A percentile compares a stretch with the other conserved stretches of the same genome.
phyloP scores from a whole-genome alignment of 2,329 filamentous ascomycete species.

The Gaeumannomyces sp. region DNA sequence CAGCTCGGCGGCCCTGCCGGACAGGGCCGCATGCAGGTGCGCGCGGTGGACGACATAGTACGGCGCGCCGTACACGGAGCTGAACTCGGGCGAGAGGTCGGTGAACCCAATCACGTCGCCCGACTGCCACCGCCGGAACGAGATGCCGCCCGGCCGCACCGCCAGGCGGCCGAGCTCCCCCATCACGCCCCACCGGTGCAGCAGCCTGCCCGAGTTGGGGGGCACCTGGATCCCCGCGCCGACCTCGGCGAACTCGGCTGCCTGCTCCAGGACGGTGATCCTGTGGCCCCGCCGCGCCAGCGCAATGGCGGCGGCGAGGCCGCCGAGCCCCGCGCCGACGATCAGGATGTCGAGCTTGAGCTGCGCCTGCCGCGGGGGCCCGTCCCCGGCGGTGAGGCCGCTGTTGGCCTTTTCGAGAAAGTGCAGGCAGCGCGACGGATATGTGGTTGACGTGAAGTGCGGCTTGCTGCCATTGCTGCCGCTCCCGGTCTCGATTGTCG shows the following conservation, averaged over 20 bases:
- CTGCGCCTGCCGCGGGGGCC: slow-evolving; percentile 4
- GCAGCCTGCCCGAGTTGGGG: slow-evolving; percentile 25
- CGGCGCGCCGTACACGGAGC: slow-evolving; percentile 21
- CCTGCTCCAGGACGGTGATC: slow-evolving; percentile 30
- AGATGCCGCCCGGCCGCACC: slow-evolving; percentile 25
- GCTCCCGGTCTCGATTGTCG: too few relatives aligned
- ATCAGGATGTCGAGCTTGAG: slow-evolving; percentile 22
- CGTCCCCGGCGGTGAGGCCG: too few relatives aligned
- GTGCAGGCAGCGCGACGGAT: too few relatives aligned
- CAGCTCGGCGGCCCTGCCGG: slow-evolving; percentile 19
- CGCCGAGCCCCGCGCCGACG: slow-evolving; percentile 35
- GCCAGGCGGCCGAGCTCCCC: slow-evolving; percentile 15
- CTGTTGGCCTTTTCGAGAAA: too few relatives aligned
- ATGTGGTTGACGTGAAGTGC: too few relatives aligned
- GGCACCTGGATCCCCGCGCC: slow-evolving; percentile 29
- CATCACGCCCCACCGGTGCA: slow-evolving; percentile 25
- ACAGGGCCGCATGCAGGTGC: slow-evolving; percentile 24
- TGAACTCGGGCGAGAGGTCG: slow-evolving; percentile 24
- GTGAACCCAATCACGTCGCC: slow-evolving; percentile 28
- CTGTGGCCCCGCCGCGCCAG: slow-evolving; percentile 28
- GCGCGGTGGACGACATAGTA: slow-evolving; percentile 29
- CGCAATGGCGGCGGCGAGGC: slow-evolving; percentile 32
- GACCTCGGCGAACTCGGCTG: slow-evolving; percentile 26
- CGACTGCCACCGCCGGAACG: slow-evolving; percentile 28
- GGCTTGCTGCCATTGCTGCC: too few relatives aligned